Base-by-base conservation (phyloP, 1,284 basidiomycete genomes). In the Ceratobasidium sp. region DNA sequence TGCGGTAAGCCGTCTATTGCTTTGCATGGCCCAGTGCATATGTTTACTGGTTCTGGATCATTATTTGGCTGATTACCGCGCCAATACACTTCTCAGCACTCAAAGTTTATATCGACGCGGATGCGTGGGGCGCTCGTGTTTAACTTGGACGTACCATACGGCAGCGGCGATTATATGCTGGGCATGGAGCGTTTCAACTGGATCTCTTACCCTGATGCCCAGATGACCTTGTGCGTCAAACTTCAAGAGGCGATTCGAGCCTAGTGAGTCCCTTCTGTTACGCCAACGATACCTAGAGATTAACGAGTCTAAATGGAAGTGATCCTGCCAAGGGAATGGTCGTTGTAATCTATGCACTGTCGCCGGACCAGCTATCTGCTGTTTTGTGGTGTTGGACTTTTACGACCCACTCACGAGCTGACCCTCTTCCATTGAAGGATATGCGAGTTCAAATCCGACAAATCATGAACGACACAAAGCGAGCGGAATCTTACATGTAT, bases 381-480 rank as follows among this genome's bases (percentile, higher is more conserved):
- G 62, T 48, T 3, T n/a, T 65, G 32, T 65, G 62, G 62, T 45
- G 18, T 34, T 65, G 62, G 62, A 65, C 62, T 18, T 65, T 53
- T 41, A 65, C 46, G n/a, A 30, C 50, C 1, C 34, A 12, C 28
- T 34, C 62, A 18, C 52, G 48, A 41, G 48, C 16, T 4, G 62
- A 65, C 48, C 45, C 48, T n/a, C 46, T 34, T 23, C 2, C 2
- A 26, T 23, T 52, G 10, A 10, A 23, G 34, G 32, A 53, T 26
- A 2, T 65, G 41, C 62, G 62, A 10, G 53, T 26, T n/a, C 30
- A 53, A 26, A 41, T 65, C 26, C 62, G 62, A 5, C 48, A 53
- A 53, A 52, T 65, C 10, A n/a, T 65, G 26, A 65, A 65, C 28
- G 62, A 65, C 36, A 65, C 62, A 21, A 65, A 65, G 50, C 26